Evolutionary conservation across 75 land plant genomes (phyloP), one percentile per base, ranked within the genome.

Genomic region (Selaginella moellendorffii): DNA sequence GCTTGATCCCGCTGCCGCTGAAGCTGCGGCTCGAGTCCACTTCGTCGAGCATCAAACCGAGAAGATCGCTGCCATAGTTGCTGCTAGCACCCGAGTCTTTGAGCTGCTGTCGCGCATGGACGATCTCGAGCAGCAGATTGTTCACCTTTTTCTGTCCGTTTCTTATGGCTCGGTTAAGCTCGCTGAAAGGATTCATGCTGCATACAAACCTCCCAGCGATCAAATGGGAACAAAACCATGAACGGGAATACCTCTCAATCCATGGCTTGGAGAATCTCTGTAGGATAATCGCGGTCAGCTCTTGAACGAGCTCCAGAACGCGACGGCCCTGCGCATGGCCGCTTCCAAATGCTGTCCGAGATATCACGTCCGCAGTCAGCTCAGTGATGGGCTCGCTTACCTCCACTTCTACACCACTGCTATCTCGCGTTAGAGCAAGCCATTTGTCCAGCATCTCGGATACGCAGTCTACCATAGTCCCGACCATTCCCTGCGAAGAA

Each of bases 101-200:
- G 2, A 75, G 52, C 0, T 81, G 77, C 29, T 63, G 69, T 26
- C 85, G 66, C 23, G 74, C 73, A n/a, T 83, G 64, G 2, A 90
- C 86, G 31, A 95, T 84, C 70, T 84, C 88, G 68, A 74, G 63
- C 62, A 95, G 71, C 23, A 68, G 68, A 17, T 56, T 75, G 62
- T 82, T 86, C 31, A 86, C 78, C 52, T 87, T 74, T 61, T 27
- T 29, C 68, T 86, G 82, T 69, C 78, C 24, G 29, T 67, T 54
- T 54, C 79, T 76, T 22, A 86, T 82, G 27, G 84, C 75, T 22
- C 79, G 71, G 64, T 86, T 90, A 69, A 69, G 82, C 14, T 36
- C 14, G 23, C 75, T 82, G 28, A 79, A 84, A 0, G 99, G 99
- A 61, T 90, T 67, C 61, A 73, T 81, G 61, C 99, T 95, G 74